Percentiles rank a stretch among this genome's conserved stretches.
These are phyloP conservation scores for Favolaschia claudopus DNA, from an alignment of 768 basidiomycete species.

Conservation along the genomic window DNA sequence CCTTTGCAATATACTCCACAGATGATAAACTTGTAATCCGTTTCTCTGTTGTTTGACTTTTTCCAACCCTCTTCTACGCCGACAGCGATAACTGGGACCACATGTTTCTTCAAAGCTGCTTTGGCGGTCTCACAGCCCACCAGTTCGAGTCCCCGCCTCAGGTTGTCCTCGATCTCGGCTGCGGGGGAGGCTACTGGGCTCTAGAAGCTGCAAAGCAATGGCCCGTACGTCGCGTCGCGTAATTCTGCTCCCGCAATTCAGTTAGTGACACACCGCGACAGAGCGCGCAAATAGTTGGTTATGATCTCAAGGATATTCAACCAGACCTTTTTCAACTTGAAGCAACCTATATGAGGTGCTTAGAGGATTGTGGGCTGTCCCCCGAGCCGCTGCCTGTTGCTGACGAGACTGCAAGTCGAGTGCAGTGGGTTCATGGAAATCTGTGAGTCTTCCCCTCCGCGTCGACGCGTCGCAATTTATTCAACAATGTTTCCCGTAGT, in stretches of 20 bases:
- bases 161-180: slow-evolving; percentile 72
- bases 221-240: slow-evolving; percentile 49
- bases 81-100: slow-evolving; percentile 76
- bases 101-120: slow-evolving; percentile 64
- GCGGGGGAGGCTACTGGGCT: slow-evolving; percentile 75
- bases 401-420: slow-evolving; percentile 51
- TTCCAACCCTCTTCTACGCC: slow-evolving; percentile 13
- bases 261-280: slow-evolving; percentile 32
- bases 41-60: slow-evolving; percentile 1
- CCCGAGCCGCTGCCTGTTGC: slow-evolving; percentile 15
- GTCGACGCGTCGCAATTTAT: not conserved
- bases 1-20: slow-evolving; percentile 59
- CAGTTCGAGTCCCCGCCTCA: slow-evolving; percentile 59
- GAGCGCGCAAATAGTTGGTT: slow-evolving; percentile 64
- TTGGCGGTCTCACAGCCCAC: slow-evolving; percentile 59
- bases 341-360: slow-evolving; percentile 21
- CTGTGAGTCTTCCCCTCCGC: slow-evolving; percentile 54
- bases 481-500: slow-evolving; percentile 41
- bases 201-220: slow-evolving; percentile 73
- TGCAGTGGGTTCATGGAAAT: slow-evolving; percentile 75
- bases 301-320: slow-evolving; percentile 64
- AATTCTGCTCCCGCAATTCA: slow-evolving; percentile 4
- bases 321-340: slow-evolving; percentile 53
- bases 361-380: slow-evolving; percentile 18
- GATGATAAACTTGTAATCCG: slow-evolving; percentile 62